phyloP scores from a whole-genome alignment of 2,329 filamentous ascomycete species.

The Chaetothyriales sp. region DNA sequence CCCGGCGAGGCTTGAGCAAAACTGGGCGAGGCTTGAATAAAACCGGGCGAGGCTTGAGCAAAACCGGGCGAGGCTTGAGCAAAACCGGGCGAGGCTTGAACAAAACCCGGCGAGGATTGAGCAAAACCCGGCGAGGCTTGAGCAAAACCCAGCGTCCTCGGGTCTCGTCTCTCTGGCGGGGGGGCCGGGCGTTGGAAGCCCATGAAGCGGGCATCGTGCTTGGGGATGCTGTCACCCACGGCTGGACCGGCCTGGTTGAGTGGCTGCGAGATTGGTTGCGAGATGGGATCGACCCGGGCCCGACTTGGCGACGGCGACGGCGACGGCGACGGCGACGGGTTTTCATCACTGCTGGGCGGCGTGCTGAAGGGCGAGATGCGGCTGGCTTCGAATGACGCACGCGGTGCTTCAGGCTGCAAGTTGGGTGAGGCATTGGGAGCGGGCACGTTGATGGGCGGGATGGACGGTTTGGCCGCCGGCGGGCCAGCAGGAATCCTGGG shows the following conservation, averaged over 20 bases:
- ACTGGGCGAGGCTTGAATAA: too few relatives aligned
- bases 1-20: too few relatives aligned
- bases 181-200: conserved; percentile 9
- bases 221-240: not conserved
- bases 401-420: conserved; percentile 20
- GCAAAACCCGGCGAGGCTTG: too few relatives aligned
- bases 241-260: not conserved
- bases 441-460: conserved; percentile 16
- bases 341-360: conserved; percentile 61
- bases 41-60: too few relatives aligned
- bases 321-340: conserved; percentile 30
- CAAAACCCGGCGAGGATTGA: conserved; percentile 3
- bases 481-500: conserved; percentile 42
- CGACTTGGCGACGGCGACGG: conserved; percentile 25
- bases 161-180: conserved; percentile 6
- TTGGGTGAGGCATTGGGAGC: conserved; percentile 1
- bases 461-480: conserved; percentile 30
- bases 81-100: too few relatives aligned
- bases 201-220: conserved; percentile 6
- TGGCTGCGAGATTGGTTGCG: not conserved
- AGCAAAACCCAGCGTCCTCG: conserved; percentile 9
- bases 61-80: too few relatives aligned
- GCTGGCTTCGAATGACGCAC: conserved; percentile 29
- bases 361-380: conserved; percentile 70
- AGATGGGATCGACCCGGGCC: not conserved